Percentiles rank a stretch among this genome's conserved stretches.
Evolutionary conservation across 805 yeast species (phyloP).

Genomic region (Yarrowia deformans): DNA sequence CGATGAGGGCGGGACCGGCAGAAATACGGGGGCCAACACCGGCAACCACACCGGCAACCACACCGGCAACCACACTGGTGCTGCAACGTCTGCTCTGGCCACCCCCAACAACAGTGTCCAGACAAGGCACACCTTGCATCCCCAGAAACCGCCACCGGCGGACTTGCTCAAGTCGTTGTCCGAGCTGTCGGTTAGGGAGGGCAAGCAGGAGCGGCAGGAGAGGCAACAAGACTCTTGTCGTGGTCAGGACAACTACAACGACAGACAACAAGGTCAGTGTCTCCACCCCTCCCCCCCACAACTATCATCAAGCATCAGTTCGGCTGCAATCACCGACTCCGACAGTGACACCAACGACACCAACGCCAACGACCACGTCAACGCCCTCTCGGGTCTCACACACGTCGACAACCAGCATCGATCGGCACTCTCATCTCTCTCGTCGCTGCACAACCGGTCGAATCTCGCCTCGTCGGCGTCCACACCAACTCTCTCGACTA

Average conservation of each 20-base stretch:
- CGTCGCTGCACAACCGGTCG: slow-evolving; percentile 9
- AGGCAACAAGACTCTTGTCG: background rate
- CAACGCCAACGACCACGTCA: too few species aligned
- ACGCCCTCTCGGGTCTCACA: background rate
- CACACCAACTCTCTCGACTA: slow-evolving; percentile 17
- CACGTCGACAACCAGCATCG: slow-evolving; percentile 19
- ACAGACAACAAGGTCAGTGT: too few species aligned
- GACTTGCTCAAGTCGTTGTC: slow-evolving; percentile 9
- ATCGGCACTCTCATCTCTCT: slow-evolving; percentile 7
- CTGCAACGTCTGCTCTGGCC: background rate
- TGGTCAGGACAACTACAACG: too few species aligned
- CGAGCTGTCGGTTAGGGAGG: slow-evolving; percentile 7
- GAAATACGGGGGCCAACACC: background rate
- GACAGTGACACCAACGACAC: background rate
- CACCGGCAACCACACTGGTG: background rate
- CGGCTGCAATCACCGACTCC: slow-evolving; percentile 4
- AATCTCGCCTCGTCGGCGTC: slow-evolving; percentile 20
- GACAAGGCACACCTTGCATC: slow-evolving; percentile 13
- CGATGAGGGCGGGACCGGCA: background rate
- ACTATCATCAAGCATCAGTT: slow-evolving; percentile 16
- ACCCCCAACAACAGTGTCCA: slow-evolving; percentile 3
- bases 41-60: background rate
- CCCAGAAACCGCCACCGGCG: slow-evolving; percentile 26
- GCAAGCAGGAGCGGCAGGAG: background rate
- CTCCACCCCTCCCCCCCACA: background rate